Conservation (phyloP, 495 filamentous ascomycete species). For the Aspergillus nanangensis region DNA sequence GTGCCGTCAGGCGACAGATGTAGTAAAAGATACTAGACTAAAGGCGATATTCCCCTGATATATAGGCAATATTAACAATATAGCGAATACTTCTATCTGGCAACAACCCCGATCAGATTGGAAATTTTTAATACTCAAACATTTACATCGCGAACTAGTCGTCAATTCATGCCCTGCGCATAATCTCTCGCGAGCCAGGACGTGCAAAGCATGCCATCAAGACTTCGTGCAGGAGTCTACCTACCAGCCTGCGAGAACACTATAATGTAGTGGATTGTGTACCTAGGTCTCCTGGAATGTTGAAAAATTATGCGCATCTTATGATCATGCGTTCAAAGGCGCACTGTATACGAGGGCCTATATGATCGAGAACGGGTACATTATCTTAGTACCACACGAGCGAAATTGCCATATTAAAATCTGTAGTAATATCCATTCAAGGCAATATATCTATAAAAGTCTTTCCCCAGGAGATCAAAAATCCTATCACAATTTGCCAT, state of each 20-base stretch:
- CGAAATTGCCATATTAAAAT: background rate
- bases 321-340: background rate
- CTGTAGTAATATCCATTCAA: background rate
- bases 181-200: background rate
- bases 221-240: background rate
- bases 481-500: background rate
- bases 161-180: background rate
- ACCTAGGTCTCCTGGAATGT: too few species aligned
- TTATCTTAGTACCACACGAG: background rate
- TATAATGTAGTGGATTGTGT: background rate
- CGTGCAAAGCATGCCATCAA: background rate
- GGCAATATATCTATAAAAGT: background rate
- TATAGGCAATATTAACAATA: background rate
- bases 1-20: background rate
- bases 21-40: too few species aligned
- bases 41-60: background rate
- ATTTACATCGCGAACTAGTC: background rate
- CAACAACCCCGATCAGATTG: background rate
- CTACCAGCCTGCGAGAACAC: too few species aligned
- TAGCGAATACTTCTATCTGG: background rate
- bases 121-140: background rate
- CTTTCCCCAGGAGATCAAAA: background rate
- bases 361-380: background rate
- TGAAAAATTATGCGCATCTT: too few species aligned
- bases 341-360: background rate